Conservation (phyloP, 768 basidiomycete species). For the Trametes elegans region DNA sequence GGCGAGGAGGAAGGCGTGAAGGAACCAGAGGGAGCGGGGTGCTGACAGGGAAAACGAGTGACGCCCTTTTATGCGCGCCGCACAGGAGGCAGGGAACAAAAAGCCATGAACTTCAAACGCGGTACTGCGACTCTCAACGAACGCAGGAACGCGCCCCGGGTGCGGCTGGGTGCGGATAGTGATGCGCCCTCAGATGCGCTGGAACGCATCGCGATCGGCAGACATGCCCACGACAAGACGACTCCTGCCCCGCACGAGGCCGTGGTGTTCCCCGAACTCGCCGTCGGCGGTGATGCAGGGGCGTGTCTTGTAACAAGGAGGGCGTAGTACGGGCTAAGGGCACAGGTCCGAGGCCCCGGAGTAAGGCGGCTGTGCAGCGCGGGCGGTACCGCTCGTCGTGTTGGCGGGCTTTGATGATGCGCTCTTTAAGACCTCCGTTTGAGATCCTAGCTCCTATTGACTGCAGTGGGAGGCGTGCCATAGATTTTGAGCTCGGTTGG, state of each 20-base stretch:
- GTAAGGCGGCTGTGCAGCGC: slow-evolving; percentile 9
- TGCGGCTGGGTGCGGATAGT: not conserved
- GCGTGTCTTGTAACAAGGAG: not conserved
- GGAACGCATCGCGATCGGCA: not conserved
- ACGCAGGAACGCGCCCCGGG: slow-evolving; percentile 1
- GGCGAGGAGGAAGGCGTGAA: slow-evolving; percentile 1
- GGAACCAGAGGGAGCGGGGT: slow-evolving; percentile 11
- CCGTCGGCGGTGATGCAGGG: slow-evolving; percentile 6
- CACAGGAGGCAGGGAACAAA: not conserved
- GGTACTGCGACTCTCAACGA: not conserved
- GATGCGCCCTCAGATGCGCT: slow-evolving; percentile 3
- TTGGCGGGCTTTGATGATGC: too few species aligned
- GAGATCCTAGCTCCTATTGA: too few species aligned
- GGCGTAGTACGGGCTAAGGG: not conserved
- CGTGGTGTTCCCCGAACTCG: not conserved
- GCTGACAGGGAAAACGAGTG: not conserved
- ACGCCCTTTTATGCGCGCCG: slow-evolving; percentile 5
- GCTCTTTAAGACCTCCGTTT: too few species aligned
- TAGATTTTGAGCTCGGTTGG: too few species aligned
- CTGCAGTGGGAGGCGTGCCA: too few species aligned
- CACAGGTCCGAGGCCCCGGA: not conserved
- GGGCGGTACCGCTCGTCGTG: too few species aligned
- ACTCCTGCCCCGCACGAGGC: not conserved
- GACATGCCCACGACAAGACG: not conserved
- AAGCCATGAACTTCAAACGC: not conserved